These are phyloP conservation scores for Trichoderma brevicompactum DNA, from an alignment of 2,329 filamentous ascomycete genomes.

Conservation along the genomic window DNA sequence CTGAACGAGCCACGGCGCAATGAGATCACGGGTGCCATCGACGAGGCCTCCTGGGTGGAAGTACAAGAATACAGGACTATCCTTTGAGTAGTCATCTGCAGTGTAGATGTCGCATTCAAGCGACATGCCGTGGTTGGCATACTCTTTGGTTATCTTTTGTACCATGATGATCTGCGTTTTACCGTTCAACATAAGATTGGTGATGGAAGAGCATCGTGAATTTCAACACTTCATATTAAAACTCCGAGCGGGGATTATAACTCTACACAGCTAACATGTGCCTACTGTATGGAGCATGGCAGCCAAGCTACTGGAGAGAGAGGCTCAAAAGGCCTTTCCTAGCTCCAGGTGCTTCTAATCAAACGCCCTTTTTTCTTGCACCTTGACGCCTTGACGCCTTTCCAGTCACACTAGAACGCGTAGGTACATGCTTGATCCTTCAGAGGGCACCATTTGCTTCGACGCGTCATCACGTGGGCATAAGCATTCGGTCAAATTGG, in stretches of 20 bases:
- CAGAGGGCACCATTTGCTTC: not conserved
- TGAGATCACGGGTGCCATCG: slow-evolving; percentile 38
- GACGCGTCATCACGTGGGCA: slow-evolving; percentile 22
- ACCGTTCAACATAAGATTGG: not conserved
- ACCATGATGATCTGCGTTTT: slow-evolving; percentile 32
- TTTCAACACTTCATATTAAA: not conserved
- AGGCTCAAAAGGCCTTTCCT: not conserved
- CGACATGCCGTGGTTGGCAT: slow-evolving; percentile 40
- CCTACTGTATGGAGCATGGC: not conserved
- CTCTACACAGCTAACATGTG: not conserved
- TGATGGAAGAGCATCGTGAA: not conserved
- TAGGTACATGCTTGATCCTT: not conserved
- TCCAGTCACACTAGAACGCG: not conserved
- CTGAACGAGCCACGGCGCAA: slow-evolving; percentile 46
- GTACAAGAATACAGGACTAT: slow-evolving; percentile 42
- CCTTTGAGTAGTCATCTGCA: slow-evolving; percentile 33
- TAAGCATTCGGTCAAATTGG: not conserved
- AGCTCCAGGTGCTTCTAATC: too few species aligned
- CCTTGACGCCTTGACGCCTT: not conserved
- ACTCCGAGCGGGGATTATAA: not conserved
- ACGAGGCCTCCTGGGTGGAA: slow-evolving; percentile 45
- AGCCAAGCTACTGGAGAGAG: not conserved
- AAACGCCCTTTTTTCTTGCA: not conserved
- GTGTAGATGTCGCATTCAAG: slow-evolving; percentile 45
- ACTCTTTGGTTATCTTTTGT: slow-evolving; percentile 37